phyloP scores from a whole-genome alignment of 129 eudicot genomes.

The Flaveria robusta region DNA sequence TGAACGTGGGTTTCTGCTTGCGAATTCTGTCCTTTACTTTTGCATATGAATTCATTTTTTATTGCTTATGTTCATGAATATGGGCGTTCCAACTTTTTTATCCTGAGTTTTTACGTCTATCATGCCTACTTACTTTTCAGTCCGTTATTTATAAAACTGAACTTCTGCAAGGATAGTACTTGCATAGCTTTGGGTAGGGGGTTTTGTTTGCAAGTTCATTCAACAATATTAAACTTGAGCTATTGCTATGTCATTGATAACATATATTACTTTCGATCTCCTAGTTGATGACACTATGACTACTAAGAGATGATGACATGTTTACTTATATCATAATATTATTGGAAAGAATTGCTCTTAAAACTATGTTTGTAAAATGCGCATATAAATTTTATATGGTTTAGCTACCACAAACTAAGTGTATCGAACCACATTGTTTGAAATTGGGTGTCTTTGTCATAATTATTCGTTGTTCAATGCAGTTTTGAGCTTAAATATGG shows the following conservation, averaged over 20 bases:
- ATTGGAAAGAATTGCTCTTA: not conserved
- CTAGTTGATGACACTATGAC: not conserved
- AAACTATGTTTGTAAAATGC: not conserved
- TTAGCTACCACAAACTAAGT: not conserved
- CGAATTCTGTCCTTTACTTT: not conserved
- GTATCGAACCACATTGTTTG: not conserved
- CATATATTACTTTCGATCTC: too few species aligned
- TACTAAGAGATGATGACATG: not conserved
- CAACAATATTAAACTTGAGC: not conserved
- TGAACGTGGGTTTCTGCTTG: not conserved
- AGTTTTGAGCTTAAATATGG: constrained; percentile 31
- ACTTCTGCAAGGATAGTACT: not conserved
- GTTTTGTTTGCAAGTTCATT: not conserved
- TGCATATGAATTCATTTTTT: not conserved
- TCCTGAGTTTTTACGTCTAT: too few species aligned
- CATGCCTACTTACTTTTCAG: too few species aligned
- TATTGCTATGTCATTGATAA: too few species aligned
- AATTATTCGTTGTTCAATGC: not conserved
- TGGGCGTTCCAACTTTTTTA: not conserved
- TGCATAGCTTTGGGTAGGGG: not conserved
- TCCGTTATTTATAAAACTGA: not conserved
- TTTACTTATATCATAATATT: not conserved
- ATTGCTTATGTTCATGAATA: constrained; percentile 2
- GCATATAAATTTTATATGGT: not conserved
- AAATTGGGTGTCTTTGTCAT: constrained; percentile 5